Percentiles rank a stretch among this genome's conserved stretches.
Evolutionary conservation across 805 yeast genomes (phyloP).

Genomic region (Candida tallmaniae): DNA sequence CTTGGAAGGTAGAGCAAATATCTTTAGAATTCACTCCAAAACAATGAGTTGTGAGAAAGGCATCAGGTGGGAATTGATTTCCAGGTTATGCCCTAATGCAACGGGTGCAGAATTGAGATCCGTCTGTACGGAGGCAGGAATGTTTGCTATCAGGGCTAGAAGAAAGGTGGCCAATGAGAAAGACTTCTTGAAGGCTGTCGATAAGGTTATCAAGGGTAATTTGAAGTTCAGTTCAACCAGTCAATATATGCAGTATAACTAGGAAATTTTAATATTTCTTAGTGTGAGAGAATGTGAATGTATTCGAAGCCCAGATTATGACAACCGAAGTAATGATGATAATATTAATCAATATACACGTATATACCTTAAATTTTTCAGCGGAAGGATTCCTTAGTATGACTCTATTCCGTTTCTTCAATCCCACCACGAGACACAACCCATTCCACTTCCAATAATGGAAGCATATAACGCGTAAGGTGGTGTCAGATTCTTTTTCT

Average conservation of each 20-base stretch:
- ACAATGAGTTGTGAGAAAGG: conserved; percentile 97
- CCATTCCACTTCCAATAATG: conserved; percentile 96
- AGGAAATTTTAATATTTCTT: no score
- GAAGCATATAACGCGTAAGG: conserved; percentile 85
- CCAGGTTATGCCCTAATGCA: conserved; percentile 95
- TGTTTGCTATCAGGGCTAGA: conserved; percentile 98
- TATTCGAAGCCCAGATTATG: conserved; percentile 2
- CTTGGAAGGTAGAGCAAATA: conserved; percentile 95
- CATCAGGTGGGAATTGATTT: conserved; percentile 97
- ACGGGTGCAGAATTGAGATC: conserved; percentile 99
- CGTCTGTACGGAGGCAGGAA: conserved; percentile 99
- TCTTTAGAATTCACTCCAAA: conserved; percentile 94
- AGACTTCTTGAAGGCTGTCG: conserved; percentile 96
- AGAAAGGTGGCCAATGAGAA: conserved; percentile 97
- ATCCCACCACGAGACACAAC: conserved; percentile 96
- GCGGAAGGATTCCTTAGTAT: not conserved
- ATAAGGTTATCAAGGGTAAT: conserved; percentile 97
- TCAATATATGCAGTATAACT: conserved; percentile 98
- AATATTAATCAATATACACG: conserved; percentile 2
- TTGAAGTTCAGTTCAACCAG: conserved; percentile 96
- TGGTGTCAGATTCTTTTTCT: conserved; percentile 47
- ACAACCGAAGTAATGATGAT: conserved; percentile 3
- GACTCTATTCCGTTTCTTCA: no score
- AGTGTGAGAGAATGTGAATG: no score
- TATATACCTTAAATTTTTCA: not conserved